phyloP scores from a whole-genome alignment of 2,329 filamentous ascomycete genomes.

The Stemphylium beticola region DNA sequence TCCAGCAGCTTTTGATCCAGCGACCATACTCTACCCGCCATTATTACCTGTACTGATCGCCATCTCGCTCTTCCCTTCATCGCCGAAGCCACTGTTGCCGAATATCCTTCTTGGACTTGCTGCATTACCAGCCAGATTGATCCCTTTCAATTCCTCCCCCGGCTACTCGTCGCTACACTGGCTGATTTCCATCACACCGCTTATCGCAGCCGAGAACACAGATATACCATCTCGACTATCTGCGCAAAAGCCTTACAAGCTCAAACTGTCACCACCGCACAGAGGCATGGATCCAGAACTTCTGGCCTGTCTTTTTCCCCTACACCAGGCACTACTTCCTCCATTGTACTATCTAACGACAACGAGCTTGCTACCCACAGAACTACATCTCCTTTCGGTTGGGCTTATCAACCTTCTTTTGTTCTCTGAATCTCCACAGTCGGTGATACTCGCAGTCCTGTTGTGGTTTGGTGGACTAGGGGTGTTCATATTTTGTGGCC shows the following conservation, averaged over 20 bases:
- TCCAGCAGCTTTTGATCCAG: conserved; percentile 84
- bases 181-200: conserved; percentile 74
- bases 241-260: conserved; percentile 44
- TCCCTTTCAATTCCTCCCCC: conserved; percentile 68
- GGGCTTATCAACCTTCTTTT: conserved; percentile 82
- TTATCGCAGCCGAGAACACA: conserved; percentile 60
- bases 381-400: conserved; percentile 85
- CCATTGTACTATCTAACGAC: conserved; percentile 82
- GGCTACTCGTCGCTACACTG: conserved; percentile 76
- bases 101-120: conserved; percentile 84
- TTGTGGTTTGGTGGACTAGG: conserved; percentile 71
- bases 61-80: conserved; percentile 71
- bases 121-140: conserved; percentile 73
- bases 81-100: conserved; percentile 68
- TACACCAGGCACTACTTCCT: conserved; percentile 78
- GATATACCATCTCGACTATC: conserved; percentile 43
- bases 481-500: conserved; percentile 73
- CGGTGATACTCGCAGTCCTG: conserved; percentile 51
- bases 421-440: conserved; percentile 69
- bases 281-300: conserved; percentile 61
- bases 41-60: conserved; percentile 78
- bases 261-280: conserved; percentile 39
- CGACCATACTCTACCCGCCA: conserved; percentile 86
- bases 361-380: conserved; percentile 84
- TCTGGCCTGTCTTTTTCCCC: conserved; percentile 73